These are phyloP conservation scores for Crithidia expoeki DNA, from an alignment of 208 protist species.

Conservation along the genomic window DNA sequence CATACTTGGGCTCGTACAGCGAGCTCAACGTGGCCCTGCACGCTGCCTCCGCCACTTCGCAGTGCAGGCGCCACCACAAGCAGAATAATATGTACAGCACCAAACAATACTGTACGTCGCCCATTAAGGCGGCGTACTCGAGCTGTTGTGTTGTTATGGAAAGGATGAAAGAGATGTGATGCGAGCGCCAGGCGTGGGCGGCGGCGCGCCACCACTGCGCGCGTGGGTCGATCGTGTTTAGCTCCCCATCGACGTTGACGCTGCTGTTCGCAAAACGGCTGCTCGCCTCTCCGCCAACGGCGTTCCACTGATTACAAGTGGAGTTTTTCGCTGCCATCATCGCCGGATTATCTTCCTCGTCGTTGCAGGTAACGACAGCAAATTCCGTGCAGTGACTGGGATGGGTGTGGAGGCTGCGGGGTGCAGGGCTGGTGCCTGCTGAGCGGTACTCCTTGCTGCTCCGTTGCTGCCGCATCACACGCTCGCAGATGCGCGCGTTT, in stretches of 20 bases:
- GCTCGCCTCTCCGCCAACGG: background rate
- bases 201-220: constrained; percentile 71
- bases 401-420: too few relatives aligned
- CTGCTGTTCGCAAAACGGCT: background rate
- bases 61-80: constrained; percentile 80
- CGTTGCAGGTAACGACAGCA: background rate
- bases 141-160: constrained; percentile 60
- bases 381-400: too few relatives aligned
- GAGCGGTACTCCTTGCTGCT: background rate
- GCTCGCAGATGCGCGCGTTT: constrained; percentile 53
- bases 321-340: background rate
- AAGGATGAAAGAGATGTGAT: constrained; percentile 56
- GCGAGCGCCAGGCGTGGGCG: constrained; percentile 67
- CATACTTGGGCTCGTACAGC: background rate
- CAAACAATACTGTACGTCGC: constrained; percentile 83
- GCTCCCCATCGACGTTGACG: background rate
- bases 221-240: constrained; percentile 44
- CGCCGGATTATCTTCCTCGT: background rate
- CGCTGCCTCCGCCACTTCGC: constrained; percentile 32
- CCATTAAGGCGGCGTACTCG: constrained; percentile 78
- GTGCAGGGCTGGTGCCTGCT: background rate
- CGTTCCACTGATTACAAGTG: background rate
- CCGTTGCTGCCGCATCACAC: constrained; percentile 4
- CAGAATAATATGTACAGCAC: constrained; percentile 80
- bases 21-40: constrained; percentile 15